Evolutionary conservation across 2,329 filamentous ascomycete genomes (phyloP).

Genomic region (Capronia americana): DNA sequence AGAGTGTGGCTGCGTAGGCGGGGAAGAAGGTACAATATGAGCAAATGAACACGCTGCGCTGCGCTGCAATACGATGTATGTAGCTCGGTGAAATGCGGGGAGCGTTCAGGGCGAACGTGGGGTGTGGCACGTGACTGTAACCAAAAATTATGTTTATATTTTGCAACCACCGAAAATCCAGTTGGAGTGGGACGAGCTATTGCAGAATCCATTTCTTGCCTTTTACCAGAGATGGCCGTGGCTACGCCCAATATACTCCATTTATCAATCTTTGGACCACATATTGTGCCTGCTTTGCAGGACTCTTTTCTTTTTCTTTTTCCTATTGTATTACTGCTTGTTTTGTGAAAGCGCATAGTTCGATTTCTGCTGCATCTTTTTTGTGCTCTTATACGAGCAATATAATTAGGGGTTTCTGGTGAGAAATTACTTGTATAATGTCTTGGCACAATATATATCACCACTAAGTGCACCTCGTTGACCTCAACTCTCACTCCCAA

Average conservation of each 20-base stretch:
- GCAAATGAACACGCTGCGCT: neutral
- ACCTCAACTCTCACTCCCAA: neutral
- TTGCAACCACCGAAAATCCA: neutral
- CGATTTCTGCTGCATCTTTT: neutral
- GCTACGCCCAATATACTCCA: conserved; percentile 65
- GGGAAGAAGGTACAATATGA: neutral
- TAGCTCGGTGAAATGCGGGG: conserved; percentile 1
- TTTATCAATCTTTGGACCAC: conserved; percentile 64
- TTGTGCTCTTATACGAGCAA: neutral
- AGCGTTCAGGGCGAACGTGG: neutral
- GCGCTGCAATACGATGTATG: neutral
- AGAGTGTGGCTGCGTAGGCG: neutral
- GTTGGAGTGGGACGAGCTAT: conserved; percentile 73
- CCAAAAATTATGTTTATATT: conserved; percentile 37
- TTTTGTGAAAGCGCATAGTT: neutral
- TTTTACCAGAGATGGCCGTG: conserved; percentile 83
- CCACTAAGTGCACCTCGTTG: too few relatives aligned
- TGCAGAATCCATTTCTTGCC: conserved; percentile 76
- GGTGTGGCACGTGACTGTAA: conserved; percentile 21
- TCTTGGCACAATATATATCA: too few relatives aligned
- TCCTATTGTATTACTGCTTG: neutral
- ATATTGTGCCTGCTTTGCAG: conserved; percentile 12
- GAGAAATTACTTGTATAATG: too few relatives aligned
- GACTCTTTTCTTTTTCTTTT: conserved; percentile 25
- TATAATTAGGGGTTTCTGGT: too few relatives aligned